Evolutionary conservation across 495 filamentous ascomycete genomes (phyloP), one percentile per base, ranked within the genome.

Genomic region (Tricharina praecox): DNA sequence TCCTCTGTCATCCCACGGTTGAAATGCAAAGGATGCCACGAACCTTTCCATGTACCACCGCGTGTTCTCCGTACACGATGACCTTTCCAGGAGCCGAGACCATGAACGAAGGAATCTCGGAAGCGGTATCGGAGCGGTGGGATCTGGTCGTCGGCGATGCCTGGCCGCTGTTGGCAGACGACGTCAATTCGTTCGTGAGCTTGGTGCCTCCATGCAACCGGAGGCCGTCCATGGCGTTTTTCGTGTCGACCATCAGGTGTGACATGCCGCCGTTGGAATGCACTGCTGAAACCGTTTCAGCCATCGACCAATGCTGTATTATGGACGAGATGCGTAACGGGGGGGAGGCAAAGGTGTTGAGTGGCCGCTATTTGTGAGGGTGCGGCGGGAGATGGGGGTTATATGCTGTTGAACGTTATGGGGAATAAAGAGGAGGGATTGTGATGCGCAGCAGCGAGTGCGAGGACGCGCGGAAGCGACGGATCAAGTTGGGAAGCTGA

Each of bases 71-170:
- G 64, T 81, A 94, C 15, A 94, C 83, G 61, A 97, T 96, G 56
- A 93, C 88, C 64, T 97, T 97, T 25, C 87, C 90, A 10, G 90
- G 90, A 11, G 90, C 87, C 4, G 90, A 96, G 47, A 94, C 87
- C 82, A 96, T 93, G 53, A 96, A 97, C 36, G 87, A 67, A 3
- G 88, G 86, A 67, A 86, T 72, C 68, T 58, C 51, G 13, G 57
- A 57, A 25, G 43, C 37, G 9, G 58, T 59, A 4, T 50, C 46
- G 34, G 45, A 48, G 20, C 58, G 58, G 42, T 54, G 54, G 41
- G 20, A 23, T 62, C 63, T 25, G 16, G 23, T 36, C 35, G 48
- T 47, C 33, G 45, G 45, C 20, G 45, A 38, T 16, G 34, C 8
- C 8, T 11, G 11, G 13, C 24, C 24, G 19, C 19, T 19, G 33